Evolutionary conservation across 768 basidiomycete genomes (phyloP), one percentile per base, ranked within the genome.

Genomic region (Termitomyces sp.): DNA sequence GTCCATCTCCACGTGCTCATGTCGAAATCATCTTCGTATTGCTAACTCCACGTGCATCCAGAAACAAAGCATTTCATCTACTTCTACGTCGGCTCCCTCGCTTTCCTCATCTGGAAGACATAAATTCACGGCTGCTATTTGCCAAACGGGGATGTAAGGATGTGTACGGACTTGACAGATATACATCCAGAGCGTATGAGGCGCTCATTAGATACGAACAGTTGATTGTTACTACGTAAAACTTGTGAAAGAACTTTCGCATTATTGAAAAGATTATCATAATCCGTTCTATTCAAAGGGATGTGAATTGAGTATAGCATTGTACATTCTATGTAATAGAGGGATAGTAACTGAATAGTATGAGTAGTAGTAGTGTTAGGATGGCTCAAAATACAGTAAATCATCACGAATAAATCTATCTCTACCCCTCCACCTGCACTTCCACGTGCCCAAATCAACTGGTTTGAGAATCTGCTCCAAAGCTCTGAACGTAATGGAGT

Each of bases 21-120:
- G 10, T 44, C 41, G 51, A 47, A 50, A 23, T 62, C 47, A 32
- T 61, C 44, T 65, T 41, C 33, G 48, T 54, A 30, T 36, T 59
- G 46, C 55, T 61, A 16, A 59, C 55, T 52, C 52, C 30, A 38
- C 55, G 33, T 60, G 36, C 59, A 26, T 57, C 33, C 74, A 97
- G 95, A 98, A 83, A 96, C 94, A 64, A 95, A 95, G 74, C 91
- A 97, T 72, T 98, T 98, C 77, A 95, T 98, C 78, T 98, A 98
- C 82, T 96, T 96, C 77, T 98, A 96, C 79, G 80, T 98, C 71
- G 94, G 93, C 58, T 78, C 88, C 38, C 87, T 95, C 67, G 95
- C 95, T 61, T 86, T 98, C 76, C 87, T 98, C 73, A 86, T 94
- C 78, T 94, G 92, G 92, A 94, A 93, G 79, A 93, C 92, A 82